phyloP scores from a whole-genome alignment of 306 rosid species.

The Begonia peltatifolia region DNA sequence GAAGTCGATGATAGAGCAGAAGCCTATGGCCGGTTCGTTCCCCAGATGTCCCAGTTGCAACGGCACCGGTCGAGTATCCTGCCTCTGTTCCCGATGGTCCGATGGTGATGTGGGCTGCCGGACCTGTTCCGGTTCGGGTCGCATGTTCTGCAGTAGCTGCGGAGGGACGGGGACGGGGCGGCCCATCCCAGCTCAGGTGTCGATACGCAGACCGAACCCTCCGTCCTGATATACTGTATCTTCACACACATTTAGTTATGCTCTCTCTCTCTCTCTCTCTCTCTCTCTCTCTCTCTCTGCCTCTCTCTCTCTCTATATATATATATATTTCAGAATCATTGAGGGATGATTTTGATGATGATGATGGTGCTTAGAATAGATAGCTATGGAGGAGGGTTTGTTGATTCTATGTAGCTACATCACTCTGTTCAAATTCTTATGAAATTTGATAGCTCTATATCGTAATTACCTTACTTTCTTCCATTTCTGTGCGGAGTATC shows the following conservation, averaged over 20 bases:
- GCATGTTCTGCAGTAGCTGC: conserved; percentile 55
- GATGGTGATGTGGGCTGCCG: conserved; percentile 62
- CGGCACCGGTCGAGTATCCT: conserved; percentile 64
- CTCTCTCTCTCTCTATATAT: neutral
- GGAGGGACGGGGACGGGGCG: conserved; percentile 78
- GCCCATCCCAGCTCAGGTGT: conserved; percentile 45
- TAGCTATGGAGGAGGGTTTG: no score
- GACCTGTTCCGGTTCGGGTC: conserved; percentile 67
- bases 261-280: neutral
- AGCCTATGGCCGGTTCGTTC: conserved; percentile 64
- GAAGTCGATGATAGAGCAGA: conserved; percentile 55
- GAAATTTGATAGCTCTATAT: no score
- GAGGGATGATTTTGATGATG: no score
- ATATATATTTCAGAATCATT: no score
- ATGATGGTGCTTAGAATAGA: no score
- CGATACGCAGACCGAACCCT: conserved; percentile 23
- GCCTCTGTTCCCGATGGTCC: conserved; percentile 75
- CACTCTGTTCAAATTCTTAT: no score
- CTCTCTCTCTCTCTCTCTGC: neutral
- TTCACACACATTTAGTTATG: neutral
- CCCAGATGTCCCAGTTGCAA: conserved; percentile 59
- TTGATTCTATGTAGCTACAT: no score
- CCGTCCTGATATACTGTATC: no score
- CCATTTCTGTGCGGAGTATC: no score
- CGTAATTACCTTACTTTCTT: no score